phyloP scores from a whole-genome alignment of 1,284 basidiomycete species.

The Athelia psychrophila region DNA sequence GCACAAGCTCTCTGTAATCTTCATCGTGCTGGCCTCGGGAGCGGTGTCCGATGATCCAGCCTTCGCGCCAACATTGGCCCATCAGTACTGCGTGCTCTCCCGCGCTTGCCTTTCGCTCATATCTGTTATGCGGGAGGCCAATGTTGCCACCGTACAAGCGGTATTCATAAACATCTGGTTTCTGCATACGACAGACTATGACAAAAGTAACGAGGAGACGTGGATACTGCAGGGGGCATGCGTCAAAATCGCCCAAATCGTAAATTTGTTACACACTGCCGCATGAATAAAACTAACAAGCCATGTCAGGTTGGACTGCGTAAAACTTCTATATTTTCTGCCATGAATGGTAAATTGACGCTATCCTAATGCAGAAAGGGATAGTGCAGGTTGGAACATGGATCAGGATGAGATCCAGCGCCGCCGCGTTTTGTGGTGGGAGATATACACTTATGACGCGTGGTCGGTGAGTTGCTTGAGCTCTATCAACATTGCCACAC shows the following conservation, averaged over 20 bases:
- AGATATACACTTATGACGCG: conserved; percentile 47
- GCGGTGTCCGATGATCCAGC: conserved; percentile 35
- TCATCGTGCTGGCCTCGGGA: conserved; percentile 44
- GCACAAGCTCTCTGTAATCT: conserved; percentile 48
- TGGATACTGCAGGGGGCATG: conserved; percentile 47
- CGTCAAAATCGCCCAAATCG: conserved; percentile 39
- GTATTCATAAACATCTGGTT: conserved; percentile 45
- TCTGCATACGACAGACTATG: conserved; percentile 30
- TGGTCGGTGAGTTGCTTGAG: conserved; percentile 37
- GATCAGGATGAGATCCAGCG: conserved; percentile 45
- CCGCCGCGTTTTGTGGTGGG: conserved; percentile 53
- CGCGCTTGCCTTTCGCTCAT: conserved; percentile 42
- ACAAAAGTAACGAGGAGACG: conserved; percentile 40
- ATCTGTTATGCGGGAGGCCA: conserved; percentile 39
- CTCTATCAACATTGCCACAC: no score
- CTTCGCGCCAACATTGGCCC: conserved; percentile 24
- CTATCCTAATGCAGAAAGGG: conserved; percentile 39
- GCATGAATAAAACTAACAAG: background rate
- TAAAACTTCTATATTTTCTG: conserved; percentile 23
- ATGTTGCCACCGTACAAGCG: conserved; percentile 44
- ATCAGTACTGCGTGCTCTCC: conserved; percentile 42
- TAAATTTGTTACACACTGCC: no score
- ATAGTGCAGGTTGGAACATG: conserved; percentile 48
- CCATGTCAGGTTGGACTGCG: conserved; percentile 46
- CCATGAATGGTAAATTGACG: background rate